phyloP scores from a whole-genome alignment of 208 protist genomes.

The Leishmania tropica region DNA sequence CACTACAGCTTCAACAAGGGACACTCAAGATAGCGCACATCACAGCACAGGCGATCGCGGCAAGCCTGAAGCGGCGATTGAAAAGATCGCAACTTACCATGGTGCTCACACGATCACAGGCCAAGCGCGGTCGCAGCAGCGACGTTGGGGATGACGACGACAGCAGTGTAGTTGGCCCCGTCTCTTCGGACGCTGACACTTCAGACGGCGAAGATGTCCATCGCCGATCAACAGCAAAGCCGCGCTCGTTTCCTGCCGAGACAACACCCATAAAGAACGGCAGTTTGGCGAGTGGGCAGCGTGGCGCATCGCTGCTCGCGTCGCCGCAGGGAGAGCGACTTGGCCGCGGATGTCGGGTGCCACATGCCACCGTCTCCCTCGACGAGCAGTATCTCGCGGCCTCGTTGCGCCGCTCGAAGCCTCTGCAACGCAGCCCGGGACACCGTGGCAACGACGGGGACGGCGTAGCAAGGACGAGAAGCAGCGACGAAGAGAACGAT shows the following conservation, averaged over 20 bases:
- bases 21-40: neutral
- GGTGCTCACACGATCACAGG: slow-evolving; percentile 29
- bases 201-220: neutral
- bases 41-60: neutral
- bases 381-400: slow-evolving; percentile 52
- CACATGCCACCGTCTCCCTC: slow-evolving; percentile 34
- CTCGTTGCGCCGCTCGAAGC: slow-evolving; percentile 14
- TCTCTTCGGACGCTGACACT: slow-evolving; percentile 16
- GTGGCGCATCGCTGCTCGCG: neutral
- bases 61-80: neutral
- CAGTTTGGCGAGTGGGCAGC: neutral
- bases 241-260: neutral
- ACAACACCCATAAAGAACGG: neutral
- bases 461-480: neutral
- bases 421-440: neutral
- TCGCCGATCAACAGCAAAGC: neutral
- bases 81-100: neutral
- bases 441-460: neutral
- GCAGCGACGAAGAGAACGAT: neutral
- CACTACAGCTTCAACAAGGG: neutral
- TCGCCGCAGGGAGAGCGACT: slow-evolving; percentile 35
- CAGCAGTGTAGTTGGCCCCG: slow-evolving; percentile 3
- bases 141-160: slow-evolving; percentile 7
- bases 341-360: slow-evolving; percentile 67
- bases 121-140: slow-evolving; percentile 15